Evolutionary conservation across 768 basidiomycete genomes (phyloP).

Genomic region (Tylopilus sp.): DNA sequence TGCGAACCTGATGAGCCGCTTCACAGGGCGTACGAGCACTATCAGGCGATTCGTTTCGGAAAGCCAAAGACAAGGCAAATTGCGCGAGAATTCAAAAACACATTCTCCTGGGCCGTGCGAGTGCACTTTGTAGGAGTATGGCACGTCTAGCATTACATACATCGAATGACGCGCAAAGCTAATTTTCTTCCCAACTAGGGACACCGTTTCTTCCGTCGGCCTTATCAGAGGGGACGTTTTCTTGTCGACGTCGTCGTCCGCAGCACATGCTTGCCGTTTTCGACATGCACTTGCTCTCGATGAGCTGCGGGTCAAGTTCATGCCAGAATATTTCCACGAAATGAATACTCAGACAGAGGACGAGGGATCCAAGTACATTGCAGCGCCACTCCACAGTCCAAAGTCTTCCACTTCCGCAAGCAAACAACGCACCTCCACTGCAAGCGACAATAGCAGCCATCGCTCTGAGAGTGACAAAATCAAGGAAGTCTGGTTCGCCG

Average conservation of each 20-base stretch:
- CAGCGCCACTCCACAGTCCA: background rate
- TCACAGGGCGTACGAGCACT: conserved; percentile 13
- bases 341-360: conserved; percentile 19
- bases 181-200: background rate
- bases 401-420: background rate
- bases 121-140: conserved; percentile 7
- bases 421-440: background rate
- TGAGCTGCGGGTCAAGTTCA: conserved; percentile 41
- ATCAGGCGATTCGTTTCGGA: conserved; percentile 5
- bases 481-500: conserved; percentile 71
- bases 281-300: conserved; percentile 16
- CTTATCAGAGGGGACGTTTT: conserved; percentile 6
- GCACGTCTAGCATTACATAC: background rate
- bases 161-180: background rate
- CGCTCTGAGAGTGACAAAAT: conserved; percentile 17
- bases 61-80: conserved; percentile 15
- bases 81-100: conserved; percentile 36
- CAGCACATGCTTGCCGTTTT: conserved; percentile 10
- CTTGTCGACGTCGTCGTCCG: conserved; percentile 4
- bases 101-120: conserved; percentile 26
- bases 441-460: background rate
- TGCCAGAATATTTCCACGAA: conserved; percentile 37
- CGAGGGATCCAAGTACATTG: conserved; percentile 14
- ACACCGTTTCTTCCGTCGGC: conserved; percentile 13
- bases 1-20: background rate